Base-by-base conservation (phyloP, 2,329 filamentous ascomycete genomes). In the Trichocomaceae sp. region DNA sequence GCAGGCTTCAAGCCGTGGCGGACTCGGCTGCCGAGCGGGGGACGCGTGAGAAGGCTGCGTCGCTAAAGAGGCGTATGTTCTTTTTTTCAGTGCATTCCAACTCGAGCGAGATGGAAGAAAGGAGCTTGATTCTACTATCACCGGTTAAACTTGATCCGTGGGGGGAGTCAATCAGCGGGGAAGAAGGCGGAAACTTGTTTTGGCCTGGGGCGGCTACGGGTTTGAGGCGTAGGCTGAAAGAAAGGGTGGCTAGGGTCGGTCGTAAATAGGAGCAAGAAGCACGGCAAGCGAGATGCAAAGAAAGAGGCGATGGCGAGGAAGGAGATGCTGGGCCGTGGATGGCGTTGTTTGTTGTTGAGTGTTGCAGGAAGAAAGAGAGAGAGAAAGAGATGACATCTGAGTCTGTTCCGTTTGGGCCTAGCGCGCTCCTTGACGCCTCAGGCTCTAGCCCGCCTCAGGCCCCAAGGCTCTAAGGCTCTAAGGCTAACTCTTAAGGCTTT, bases 381-480 rank as follows among this genome's bases (percentile, higher is more conserved):
- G n/a, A 42, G 22, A 39, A 1, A 19, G 19, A 2, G 7, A 56
- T 56, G 54, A 56, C 54, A 56, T 56, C 49, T 56, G 54, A 52
- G 52, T 56, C 59, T 50, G 26, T 60, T 58, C 54, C 52, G 50
- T 61, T 59, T 54, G 47, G 62, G 63, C 41, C 53, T 65, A 65
- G 63, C 47, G 29, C 49, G 54, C n/a, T n/a, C n/a, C n/a, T n/a
- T n/a, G n/a, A n/a, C n/a, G n/a, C n/a, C n/a, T n/a, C n/a, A n/a
- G n/a, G n/a, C n/a, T n/a, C n/a, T n/a, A n/a, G n/a, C n/a, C n/a
- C n/a, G n/a, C n/a, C n/a, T n/a, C n/a, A n/a, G n/a, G n/a, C n/a
- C n/a, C n/a, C n/a, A n/a, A n/a, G n/a, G n/a, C n/a, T n/a, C n/a
- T n/a, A n/a, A n/a, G n/a, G n/a, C n/a, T n/a, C n/a, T n/a, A n/a